Base-by-base conservation (phyloP, 2,329 filamentous ascomycete species). In the Colletotrichum neosansevieriae region DNA sequence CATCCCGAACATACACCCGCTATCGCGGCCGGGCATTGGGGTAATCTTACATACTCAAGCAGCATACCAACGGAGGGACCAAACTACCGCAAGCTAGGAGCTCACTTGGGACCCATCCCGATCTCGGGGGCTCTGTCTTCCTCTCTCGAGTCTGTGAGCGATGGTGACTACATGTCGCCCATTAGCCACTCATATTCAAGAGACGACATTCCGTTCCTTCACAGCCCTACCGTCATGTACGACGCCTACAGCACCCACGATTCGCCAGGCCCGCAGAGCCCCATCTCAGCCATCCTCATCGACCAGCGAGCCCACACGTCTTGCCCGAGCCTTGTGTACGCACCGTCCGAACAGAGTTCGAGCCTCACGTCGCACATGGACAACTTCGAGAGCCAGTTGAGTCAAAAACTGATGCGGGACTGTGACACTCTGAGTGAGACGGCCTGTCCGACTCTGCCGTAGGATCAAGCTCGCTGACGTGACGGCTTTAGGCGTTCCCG, bases 81-180 rank as follows among this genome's bases (percentile, higher is more conserved):
- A 11, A 82, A 81, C 66, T 85, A 83, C 73, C 77, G 81, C 71
- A 82, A 83, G 72, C 78, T 84, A 70, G 75, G 78, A 67, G 73
- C 75, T 70, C 71, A 80, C 67, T 67, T 80, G 74, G 67, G 74
- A 70, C 76, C 81, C 47, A 75, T 83, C 69, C 79, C 84, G 70
- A 82, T 86, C 70, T 79, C 79, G 58, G 85, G 86, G 34, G 80
- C 83, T 51, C 79, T 88, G 34, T 85, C 86, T 1, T 83, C 85
- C 0, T 86, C 86, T 0, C 81, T 88, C 63, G 88, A 89, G 71
- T 86, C 88, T 2, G 81, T 90, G 63, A 89, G 86, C 74, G 88
- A 90, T 29, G 84, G 86, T 67, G 88, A 90, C 73, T 90, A 90
- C 73, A 78, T 88, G 73, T 90, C 88, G 3, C 88, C 88, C 9